Base-by-base conservation (phyloP, 768 basidiomycete genomes). In the Scleroderma citrinum region DNA sequence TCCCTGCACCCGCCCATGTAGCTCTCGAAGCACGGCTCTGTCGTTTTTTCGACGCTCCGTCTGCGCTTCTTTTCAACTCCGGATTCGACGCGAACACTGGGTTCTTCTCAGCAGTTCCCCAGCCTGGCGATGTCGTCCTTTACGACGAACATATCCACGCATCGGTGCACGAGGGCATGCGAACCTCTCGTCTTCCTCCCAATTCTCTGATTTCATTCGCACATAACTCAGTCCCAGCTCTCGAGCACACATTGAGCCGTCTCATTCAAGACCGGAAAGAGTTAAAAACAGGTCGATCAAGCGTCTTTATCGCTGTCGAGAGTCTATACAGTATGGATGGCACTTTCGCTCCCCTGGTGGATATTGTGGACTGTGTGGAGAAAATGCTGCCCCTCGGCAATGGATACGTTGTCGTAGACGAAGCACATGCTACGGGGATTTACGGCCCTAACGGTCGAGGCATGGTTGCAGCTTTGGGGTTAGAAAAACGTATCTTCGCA, bases 271-370 rank as follows among this genome's bases (percentile, higher is more conserved):
- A 71, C 40, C 61, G 66, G n/a, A 59, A 63, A 0, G 67, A 60
- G 32, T 57, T 82, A 14, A 56, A 54, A 47, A 51, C 56, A 0
- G 81, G 79, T 0, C 63, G 68, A 23, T 53, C 54, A 31, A 83
- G 71, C 56, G 67, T 89, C 3, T 96, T 94, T 59, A 65, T 98
- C 12, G 83, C 90, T 0, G 83, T 96, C 7, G 95, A 98, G 73
- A 85, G 82, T 32, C 66, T 97, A 39, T 97, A 97, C 57, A 89
- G 85, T 49, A 98, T 98, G 95, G 95, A 98, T 56, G 95, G 95
- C 13, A 95, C 92, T 23, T 76, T 95, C 51, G 76, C 86, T 0
- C 92, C 92, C 0, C 71, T 98, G 24, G 46, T 46, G 14, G 77
- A 79, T 37, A 82, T 96, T 41, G 77, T 85, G 31, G 75, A 78